phyloP scores from a whole-genome alignment of 2,329 filamentous ascomycete species.

The Colletotrichum costaricense region DNA sequence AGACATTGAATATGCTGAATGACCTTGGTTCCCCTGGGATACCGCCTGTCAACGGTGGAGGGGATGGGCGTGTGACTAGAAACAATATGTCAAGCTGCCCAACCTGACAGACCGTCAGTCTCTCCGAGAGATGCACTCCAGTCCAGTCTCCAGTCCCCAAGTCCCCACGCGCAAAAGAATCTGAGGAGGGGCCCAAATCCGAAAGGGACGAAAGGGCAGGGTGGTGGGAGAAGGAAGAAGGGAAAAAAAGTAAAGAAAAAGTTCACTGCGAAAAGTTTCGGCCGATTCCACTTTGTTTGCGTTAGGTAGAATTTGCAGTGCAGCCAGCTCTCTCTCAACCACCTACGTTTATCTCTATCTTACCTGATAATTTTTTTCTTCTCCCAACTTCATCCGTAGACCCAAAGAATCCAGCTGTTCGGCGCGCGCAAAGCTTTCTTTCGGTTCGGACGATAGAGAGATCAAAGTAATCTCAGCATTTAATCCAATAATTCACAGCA shows the following conservation, averaged over 20 bases:
- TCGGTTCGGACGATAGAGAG: constrained; percentile 11
- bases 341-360: not conserved
- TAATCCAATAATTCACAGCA: constrained; percentile 19
- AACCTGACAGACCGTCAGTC: constrained; percentile 7
- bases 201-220: not conserved
- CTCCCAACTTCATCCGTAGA: not conserved
- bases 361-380: not conserved
- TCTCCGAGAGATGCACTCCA: constrained; percentile 9
- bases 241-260: constrained; percentile 9
- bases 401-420: not conserved
- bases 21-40: constrained; percentile 30
- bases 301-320: constrained; percentile 14
- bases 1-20: not conserved
- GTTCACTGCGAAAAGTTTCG: constrained; percentile 29
- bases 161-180: constrained; percentile 13
- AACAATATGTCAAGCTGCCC: constrained; percentile 29
- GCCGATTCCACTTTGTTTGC: constrained; percentile 31
- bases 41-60: constrained; percentile 7
- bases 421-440: not conserved
- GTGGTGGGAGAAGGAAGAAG: not conserved
- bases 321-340: constrained; percentile 1
- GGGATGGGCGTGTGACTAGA: constrained; percentile 12
- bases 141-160: constrained; percentile 25
- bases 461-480: constrained; percentile 19
- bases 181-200: not conserved